These are phyloP conservation scores for Diaporthe ampelina DNA, from an alignment of 2,329 filamentous ascomycete species.

Conservation along the genomic window DNA sequence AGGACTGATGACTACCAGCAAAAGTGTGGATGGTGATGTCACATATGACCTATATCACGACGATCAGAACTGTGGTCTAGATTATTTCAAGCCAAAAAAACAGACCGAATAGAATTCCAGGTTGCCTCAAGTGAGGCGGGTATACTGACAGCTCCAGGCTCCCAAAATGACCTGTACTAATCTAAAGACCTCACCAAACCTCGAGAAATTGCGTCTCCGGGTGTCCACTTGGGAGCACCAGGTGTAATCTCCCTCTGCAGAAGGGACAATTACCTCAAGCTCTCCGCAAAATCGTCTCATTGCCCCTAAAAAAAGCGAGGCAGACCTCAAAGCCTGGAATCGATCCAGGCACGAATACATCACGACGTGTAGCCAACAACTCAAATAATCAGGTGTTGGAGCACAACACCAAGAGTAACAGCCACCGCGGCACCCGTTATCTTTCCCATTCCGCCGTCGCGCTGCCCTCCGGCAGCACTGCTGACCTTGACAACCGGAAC, in stretches of 20 bases:
- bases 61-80: background rate
- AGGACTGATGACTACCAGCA: background rate
- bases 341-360: background rate
- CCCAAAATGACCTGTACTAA: slow-evolving; percentile 9
- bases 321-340: background rate
- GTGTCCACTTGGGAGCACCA: background rate
- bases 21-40: background rate
- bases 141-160: slow-evolving; percentile 40
- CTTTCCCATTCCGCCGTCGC: slow-evolving; percentile 22
- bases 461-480: slow-evolving; percentile 1
- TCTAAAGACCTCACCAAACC: background rate
- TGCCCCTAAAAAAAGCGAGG: background rate
- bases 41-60: background rate
- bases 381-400: background rate
- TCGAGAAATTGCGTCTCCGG: background rate
- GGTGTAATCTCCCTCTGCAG: background rate
- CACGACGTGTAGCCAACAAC: background rate
- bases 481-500: slow-evolving; percentile 50
- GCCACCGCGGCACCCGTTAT: background rate
- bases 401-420: background rate
- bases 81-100: background rate
- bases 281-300: background rate
- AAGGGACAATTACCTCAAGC: background rate
- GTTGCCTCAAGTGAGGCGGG: slow-evolving; percentile 38
- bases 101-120: slow-evolving; percentile 15